phyloP scores from a whole-genome alignment of 208 protist species.

The Leishmania lainsoni region DNA sequence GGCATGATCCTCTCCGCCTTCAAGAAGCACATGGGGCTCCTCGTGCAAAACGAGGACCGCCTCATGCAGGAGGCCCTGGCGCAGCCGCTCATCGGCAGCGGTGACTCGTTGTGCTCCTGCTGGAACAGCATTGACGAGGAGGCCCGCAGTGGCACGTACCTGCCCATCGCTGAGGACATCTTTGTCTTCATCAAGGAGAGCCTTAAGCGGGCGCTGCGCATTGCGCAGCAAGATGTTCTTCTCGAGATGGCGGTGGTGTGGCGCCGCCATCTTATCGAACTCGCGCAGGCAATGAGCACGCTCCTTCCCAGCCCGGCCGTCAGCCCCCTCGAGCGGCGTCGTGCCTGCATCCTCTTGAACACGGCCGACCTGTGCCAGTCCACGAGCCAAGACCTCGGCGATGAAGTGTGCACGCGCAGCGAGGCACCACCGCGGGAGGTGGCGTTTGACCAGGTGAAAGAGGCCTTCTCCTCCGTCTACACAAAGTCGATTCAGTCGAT shows the following conservation, averaged over 20 bases:
- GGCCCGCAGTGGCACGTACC: constrained; percentile 51
- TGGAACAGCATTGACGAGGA: constrained; percentile 72
- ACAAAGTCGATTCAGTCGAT: constrained; percentile 66
- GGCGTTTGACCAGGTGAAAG: constrained; percentile 71
- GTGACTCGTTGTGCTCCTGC: constrained; percentile 68
- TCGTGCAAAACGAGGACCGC: constrained; percentile 81
- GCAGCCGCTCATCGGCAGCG: constrained; percentile 80
- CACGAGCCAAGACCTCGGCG: constrained; percentile 73
- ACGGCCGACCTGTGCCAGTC: constrained; percentile 84
- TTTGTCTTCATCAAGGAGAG: constrained; percentile 93
- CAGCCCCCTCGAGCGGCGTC: constrained; percentile 56
- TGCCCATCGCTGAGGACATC: constrained; percentile 88
- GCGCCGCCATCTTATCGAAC: constrained; percentile 73
- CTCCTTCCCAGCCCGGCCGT: constrained; percentile 49
- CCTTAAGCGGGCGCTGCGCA: constrained; percentile 77
- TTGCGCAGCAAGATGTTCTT: constrained; percentile 87
- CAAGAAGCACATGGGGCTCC: constrained; percentile 83
- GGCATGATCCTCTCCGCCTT: constrained; percentile 83
- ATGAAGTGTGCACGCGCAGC: constrained; percentile 73
- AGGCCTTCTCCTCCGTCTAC: constrained; percentile 79
- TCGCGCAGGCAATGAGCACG: constrained; percentile 37
- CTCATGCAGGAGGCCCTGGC: constrained; percentile 85
- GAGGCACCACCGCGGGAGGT: constrained; percentile 71
- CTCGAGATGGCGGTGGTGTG: constrained; percentile 88
- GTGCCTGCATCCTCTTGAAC: constrained; percentile 88